Evolutionary conservation across 495 filamentous ascomycete species (phyloP), one percentile per base, ranked within the genome.

Genomic region (Podospora conica): DNA sequence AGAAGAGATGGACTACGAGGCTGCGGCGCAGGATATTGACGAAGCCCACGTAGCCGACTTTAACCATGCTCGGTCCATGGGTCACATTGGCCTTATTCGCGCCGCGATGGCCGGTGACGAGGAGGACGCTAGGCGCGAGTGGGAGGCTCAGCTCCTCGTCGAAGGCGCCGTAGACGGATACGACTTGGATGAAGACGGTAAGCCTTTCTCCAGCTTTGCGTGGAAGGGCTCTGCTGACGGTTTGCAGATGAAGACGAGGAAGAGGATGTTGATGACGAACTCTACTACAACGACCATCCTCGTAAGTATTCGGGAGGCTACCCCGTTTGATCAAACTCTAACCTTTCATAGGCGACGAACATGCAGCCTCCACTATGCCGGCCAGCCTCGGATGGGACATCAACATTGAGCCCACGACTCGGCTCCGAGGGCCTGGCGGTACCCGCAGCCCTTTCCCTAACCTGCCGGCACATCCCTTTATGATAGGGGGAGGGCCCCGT

Each of bases 251-350:
- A 90, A 9, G 88, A 90, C 55, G 87, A 88, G 3, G 89, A 90
- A 20, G 90, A 91, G 60, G 90, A 91, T 60, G 87, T 89, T 27
- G 85, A 87, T 4, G 87, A 89, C 22, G 87, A 88, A 61, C 79
- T 82, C 62, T 79, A 86, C 68, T 88, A 88, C 65, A 85, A 88
- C 33, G 87, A 88, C 58, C 88, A 88, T 74, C 87, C 86, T 68
- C 87, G 88, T 91, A 78, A 78, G 87, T 85, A 70, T 10, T 15
- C 40, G 53, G 6, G 40, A 48, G 15, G 15, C 18, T n/a, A 1
- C 18, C 25, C 23, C 27, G 54, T 64, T 60, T 11, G 56, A 18
- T 55, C 25, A 25, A 70, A 61, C 61, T 66, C 55, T 72, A 66
- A 69, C 62, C 60, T 65, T 15, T 62, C 18, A 29, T 80, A 71